Base-by-base conservation (phyloP, 1,139 yeast genomes). In the Pichia sp. region DNA sequence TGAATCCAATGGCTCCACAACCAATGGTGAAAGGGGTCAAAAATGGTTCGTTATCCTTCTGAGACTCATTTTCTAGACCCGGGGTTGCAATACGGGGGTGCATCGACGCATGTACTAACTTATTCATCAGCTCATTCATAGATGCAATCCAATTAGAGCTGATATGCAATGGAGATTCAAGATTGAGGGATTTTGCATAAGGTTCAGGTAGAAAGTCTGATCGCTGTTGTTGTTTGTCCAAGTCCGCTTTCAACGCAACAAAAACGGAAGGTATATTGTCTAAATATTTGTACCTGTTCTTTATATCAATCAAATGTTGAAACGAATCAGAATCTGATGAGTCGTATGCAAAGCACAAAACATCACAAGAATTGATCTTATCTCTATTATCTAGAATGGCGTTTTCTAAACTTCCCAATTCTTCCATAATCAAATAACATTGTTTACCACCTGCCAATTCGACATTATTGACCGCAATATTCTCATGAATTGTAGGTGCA, bases 251-350 rank as follows among this genome's bases (percentile, higher is more conserved):
- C 31, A 88, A 67, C 0, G 96, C 98, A 1, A 88, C 97, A 59
- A 82, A 86, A 0, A 90, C 82, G 4, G 85, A 75, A 0, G 98
- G 98, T 3, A 90, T 68, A 44, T 78, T 78, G 55, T 79, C 81
- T 37, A 90, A 65, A 37, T 69, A 67, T 0, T 79, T 74, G 56
- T 82, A 78, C 49, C 70, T 73, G 40, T 71, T 67, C 29, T 88
- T 68, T 29, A 88, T 64, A 31, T 85, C 84, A 31, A 85, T 82
- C 45, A 90, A 67, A 59, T 85, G 81, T 45, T 88, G 86, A 63
- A 92, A 92, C 43, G 95, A 85, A 46, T 90, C 95, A 0, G 98
- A 97, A 59, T 92, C 97, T 1, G 96, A 83, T 0, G 97, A 87
- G 61, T 92, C 98, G 62, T 92, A 92, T 0, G 88, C 76, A 58